phyloP scores from a whole-genome alignment of 768 basidiomycete species.

The Trichaptum fuscoviolaceum region DNA sequence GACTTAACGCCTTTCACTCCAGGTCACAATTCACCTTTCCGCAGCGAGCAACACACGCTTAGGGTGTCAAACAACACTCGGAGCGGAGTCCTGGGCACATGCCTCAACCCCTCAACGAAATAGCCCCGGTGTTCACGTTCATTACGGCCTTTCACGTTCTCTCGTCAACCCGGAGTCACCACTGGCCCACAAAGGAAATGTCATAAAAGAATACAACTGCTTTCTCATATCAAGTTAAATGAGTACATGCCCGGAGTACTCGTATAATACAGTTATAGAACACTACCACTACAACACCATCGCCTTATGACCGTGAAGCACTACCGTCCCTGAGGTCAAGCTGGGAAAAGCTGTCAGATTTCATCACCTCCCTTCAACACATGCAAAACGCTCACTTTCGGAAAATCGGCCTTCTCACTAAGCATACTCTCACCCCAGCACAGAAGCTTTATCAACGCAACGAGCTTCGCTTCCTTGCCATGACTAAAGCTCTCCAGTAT shows the following conservation, averaged over 20 bases:
- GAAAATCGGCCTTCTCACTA: conserved; percentile 74
- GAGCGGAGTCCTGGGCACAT: background rate
- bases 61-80: background rate
- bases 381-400: conserved; percentile 45
- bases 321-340: conserved; percentile 26
- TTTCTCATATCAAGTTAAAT: background rate
- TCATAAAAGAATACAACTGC: background rate
- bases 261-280: conserved; percentile 10
- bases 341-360: conserved; percentile 23
- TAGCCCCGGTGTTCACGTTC: background rate
- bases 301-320: conserved; percentile 2
- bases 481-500: conserved; percentile 90
- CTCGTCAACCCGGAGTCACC: background rate
- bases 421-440: conserved; percentile 85
- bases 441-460: conserved; percentile 74
- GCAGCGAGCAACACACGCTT: background rate
- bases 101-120: background rate
- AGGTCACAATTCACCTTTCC: background rate
- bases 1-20: background rate
- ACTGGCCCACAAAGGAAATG: background rate
- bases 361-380: conserved; percentile 14
- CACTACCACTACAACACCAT: conserved; percentile 13
- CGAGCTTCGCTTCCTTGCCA: conserved; percentile 87
- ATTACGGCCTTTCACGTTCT: background rate
- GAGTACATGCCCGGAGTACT: conserved; percentile 9